Conservation (phyloP, 164 flowering plant species). For the Nymphaea colorata region DNA sequence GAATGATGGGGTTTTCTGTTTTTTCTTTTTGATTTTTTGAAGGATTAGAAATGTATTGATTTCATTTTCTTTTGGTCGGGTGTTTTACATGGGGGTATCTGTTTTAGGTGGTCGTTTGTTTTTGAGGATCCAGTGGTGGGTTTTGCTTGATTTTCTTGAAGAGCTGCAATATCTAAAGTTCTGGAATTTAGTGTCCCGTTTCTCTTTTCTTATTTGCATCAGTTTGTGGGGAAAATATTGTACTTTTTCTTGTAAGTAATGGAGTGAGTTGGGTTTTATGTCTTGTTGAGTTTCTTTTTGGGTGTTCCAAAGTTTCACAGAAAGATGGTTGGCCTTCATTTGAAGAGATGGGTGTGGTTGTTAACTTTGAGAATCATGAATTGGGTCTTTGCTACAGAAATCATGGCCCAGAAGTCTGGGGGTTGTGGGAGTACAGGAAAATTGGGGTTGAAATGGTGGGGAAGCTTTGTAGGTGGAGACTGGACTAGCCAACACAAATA, state of each 20-base stretch:
- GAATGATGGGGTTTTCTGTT: neutral
- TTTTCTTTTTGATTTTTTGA: no score
- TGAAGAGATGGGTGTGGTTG: slow-evolving; percentile 53
- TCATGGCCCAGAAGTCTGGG: slow-evolving; percentile 33
- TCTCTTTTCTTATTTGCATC: no score
- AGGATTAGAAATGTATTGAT: neutral
- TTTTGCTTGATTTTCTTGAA: neutral
- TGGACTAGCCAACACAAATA: slow-evolving; percentile 35
- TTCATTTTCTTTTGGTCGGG: neutral
- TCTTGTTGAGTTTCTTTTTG: neutral
- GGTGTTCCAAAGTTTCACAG: slow-evolving; percentile 18
- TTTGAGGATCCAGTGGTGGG: neutral
- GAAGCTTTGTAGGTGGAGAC: slow-evolving; percentile 27
- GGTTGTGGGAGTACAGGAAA: slow-evolving; percentile 29
- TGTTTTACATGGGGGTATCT: neutral
- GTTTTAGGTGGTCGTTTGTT: neutral
- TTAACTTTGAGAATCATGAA: slow-evolving; percentile 46
- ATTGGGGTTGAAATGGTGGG: slow-evolving; percentile 42
- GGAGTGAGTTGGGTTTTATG: neutral
- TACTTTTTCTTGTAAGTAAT: neutral
- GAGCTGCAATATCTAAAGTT: neutral
- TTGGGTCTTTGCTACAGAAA: slow-evolving; percentile 46
- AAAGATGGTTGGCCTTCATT: slow-evolving; percentile 47
- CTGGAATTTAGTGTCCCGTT: neutral
- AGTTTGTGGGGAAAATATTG: neutral